phyloP scores from a whole-genome alignment of 306 rosid species.

The Trifolium repens region DNA sequence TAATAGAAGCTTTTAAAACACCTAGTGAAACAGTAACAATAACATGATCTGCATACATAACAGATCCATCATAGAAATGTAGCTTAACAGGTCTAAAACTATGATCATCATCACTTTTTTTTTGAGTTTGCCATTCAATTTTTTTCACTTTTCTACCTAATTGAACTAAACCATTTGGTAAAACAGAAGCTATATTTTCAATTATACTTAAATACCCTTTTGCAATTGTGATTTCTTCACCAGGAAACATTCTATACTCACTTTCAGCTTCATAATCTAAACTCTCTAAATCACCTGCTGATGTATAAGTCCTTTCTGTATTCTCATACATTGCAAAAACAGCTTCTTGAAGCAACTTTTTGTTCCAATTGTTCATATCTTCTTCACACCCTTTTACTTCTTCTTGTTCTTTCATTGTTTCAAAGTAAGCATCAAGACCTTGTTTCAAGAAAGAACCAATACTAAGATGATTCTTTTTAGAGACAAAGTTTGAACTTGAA shows the following conservation, averaged over 20 bases:
- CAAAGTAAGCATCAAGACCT: conserved; percentile 70
- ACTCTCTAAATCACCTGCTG: conserved; percentile 73
- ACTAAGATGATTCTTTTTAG: conserved; percentile 53
- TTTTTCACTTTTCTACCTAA: conserved; percentile 62
- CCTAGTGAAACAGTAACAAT: conserved; percentile 90
- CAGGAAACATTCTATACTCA: conserved; percentile 87
- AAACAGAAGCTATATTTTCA: conserved; percentile 69
- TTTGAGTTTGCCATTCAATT: conserved; percentile 72
- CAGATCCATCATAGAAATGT: conserved; percentile 78
- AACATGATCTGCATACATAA: conserved; percentile 80
- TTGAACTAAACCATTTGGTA: conserved; percentile 79
- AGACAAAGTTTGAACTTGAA: conserved; percentile 29
- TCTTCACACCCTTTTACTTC: conserved; percentile 57
- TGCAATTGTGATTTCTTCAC: conserved; percentile 87
- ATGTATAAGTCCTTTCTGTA: conserved; percentile 83
- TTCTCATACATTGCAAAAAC: conserved; percentile 80
- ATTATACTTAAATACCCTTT: conserved; percentile 80
- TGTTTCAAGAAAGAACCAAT: conserved; percentile 68
- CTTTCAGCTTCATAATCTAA: conserved; percentile 82
- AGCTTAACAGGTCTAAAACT: conserved; percentile 74
- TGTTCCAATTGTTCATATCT: conserved; percentile 74
- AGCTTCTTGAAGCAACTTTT: conserved; percentile 66
- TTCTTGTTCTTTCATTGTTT: conserved; percentile 47
- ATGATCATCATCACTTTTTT: conserved; percentile 26
- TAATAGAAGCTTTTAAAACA: conserved; percentile 81